Evolutionary conservation across 2,329 filamentous ascomycete genomes (phyloP).

Genomic region (Neofusicoccum kwambonambiense): DNA sequence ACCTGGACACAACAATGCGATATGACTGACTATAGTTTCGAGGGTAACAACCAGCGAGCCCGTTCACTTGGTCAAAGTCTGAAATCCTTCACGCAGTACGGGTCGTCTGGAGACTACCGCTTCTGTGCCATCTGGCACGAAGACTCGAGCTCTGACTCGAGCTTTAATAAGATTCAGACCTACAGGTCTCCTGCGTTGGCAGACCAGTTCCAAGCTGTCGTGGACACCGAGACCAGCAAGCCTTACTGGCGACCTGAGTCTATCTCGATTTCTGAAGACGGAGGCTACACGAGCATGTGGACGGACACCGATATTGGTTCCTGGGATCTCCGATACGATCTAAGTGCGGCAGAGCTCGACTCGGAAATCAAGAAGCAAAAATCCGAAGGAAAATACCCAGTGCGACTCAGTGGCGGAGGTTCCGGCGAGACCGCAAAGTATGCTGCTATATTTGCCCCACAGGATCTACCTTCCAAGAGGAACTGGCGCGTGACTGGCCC

Average conservation of each 20-base stretch:
- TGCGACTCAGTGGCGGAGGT: slow-evolving; percentile 23
- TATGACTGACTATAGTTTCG: slow-evolving; percentile 18
- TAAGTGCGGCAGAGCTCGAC: slow-evolving; percentile 21
- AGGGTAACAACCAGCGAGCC: slow-evolving; percentile 17
- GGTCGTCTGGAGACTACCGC: slow-evolving; percentile 20
- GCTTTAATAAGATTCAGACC: slow-evolving; percentile 10
- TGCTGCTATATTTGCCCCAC: slow-evolving; percentile 26
- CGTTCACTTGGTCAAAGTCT: slow-evolving; percentile 20
- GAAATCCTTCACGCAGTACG: slow-evolving; percentile 20
- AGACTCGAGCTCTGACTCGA: slow-evolving; percentile 22
- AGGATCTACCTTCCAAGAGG: slow-evolving; percentile 20
- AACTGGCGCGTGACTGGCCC: slow-evolving; percentile 24
- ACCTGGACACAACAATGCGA: slow-evolving; percentile 21
- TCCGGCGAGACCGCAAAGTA: slow-evolving; percentile 18
- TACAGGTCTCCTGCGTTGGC: slow-evolving; percentile 11
- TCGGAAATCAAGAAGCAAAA: slow-evolving; percentile 21
- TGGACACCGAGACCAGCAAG: slow-evolving; percentile 23
- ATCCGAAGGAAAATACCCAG: slow-evolving; percentile 20
- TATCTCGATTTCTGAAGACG: slow-evolving; percentile 23
- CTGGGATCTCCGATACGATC: slow-evolving; percentile 22
- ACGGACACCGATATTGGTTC: slow-evolving; percentile 26
- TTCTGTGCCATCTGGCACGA: slow-evolving; percentile 26
- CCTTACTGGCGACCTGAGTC: slow-evolving; percentile 26
- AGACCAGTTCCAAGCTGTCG: slow-evolving; percentile 3
- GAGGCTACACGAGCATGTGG: slow-evolving; percentile 23